Base-by-base conservation (phyloP, 2,329 filamentous ascomycete species). In the Alternaria viburni region DNA sequence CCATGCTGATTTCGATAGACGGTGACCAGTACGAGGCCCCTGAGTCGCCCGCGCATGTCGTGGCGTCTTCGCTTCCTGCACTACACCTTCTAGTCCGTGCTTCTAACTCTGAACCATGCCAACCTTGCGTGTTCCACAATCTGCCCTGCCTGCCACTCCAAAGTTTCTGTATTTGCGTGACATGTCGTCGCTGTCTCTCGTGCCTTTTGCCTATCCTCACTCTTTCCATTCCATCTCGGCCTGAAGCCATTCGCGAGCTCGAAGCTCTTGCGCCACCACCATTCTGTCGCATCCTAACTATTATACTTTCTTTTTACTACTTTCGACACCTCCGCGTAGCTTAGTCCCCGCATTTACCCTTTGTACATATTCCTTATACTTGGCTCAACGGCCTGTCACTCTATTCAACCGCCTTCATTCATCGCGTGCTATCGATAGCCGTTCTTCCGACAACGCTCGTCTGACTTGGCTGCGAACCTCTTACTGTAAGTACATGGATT, bases 401-500 rank as follows among this genome's bases (percentile, higher is more conserved):
- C 51, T 47, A 47, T 59, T 57, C 23, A 41, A 26, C 25, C 49
- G 43, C 17, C 58, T 49, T 54, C 43, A 36, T 36, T 41, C 56
- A 54, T 17, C 41, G 19, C 57, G 8, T 49, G 28, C 49, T 47
- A 54, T 28, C 45, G 19, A 54, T 57, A 46, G 12, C 17, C 43
- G 56, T 66, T 65, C 63, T 65, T 72, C 71, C 59, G 64, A 70
- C 68, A 64, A n/a, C 55, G 50, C 62, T 67, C 56, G 72, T 77
- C 71, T 74, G 70, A 74, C 60, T 60, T 60, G 54, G 51, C 67
- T 54, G 55, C 57, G 47, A 59, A 74, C 83, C 91, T 59, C 58
- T 70, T 71, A 68, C 66, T 72, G 77, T 80, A 79, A 67, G 77
- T 79, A 72, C 69, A 64, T 62, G 56, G 59, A 63, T 71, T 65